A percentile compares a stretch with the other conserved stretches of the same genome.
Conservation (phyloP, 1,139 yeast species). For the Protomyces macrosporus region DNA sequence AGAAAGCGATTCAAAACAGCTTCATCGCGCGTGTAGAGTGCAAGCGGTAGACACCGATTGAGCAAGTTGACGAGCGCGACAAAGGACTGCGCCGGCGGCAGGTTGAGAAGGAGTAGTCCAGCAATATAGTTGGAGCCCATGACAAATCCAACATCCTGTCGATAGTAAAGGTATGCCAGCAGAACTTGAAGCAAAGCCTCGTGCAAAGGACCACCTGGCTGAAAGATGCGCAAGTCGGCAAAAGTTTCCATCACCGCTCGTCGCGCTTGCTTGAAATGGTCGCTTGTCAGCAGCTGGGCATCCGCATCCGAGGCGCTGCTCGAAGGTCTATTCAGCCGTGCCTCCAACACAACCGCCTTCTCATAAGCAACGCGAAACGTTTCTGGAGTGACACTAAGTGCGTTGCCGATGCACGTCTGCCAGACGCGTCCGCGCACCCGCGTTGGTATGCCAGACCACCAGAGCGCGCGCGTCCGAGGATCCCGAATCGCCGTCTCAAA, state of each 20-base stretch:
- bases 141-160: constrained; percentile 35
- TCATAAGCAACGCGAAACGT: constrained; percentile 33
- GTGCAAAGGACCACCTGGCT: constrained; percentile 39
- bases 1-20: constrained; percentile 38
- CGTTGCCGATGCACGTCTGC: constrained; percentile 43
- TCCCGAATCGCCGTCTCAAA: constrained; percentile 40
- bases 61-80: constrained; percentile 46
- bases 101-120: constrained; percentile 44
- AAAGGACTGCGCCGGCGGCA: constrained; percentile 43
- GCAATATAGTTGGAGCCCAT: constrained; percentile 38
- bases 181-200: constrained; percentile 39
- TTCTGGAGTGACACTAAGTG: constrained; percentile 34
- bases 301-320: constrained; percentile 1
- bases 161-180: constrained; percentile 38
- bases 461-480: constrained; percentile 49
- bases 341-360: constrained; percentile 33
- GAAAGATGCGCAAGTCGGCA: constrained; percentile 47
- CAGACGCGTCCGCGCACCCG: constrained; percentile 49
- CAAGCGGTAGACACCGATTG: constrained; percentile 39
- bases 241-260: constrained; percentile 41
- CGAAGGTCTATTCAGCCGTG: constrained; percentile 1
- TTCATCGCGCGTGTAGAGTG: constrained; percentile 38
- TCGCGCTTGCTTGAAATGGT: background rate
- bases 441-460: constrained; percentile 67
- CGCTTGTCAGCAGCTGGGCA: constrained; percentile 4